phyloP scores from a whole-genome alignment of 352 stramenopile genomes.

The Phytophthora chlamydospora region DNA sequence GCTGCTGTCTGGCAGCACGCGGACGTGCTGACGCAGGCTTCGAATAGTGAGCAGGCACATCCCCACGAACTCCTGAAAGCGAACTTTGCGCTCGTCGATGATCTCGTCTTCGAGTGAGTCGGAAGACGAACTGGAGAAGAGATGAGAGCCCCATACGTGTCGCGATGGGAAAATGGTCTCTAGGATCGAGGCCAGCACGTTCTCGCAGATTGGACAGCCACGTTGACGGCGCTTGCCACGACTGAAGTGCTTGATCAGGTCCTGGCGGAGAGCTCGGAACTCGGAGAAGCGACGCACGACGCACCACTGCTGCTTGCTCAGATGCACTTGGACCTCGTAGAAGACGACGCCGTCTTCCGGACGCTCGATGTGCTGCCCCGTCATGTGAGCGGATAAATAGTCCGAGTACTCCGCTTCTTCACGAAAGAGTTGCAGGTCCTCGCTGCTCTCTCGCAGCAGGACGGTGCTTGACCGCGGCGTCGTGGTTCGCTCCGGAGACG shows the following conservation, averaged over 20 bases:
- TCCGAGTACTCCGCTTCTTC: slow-evolving; percentile 86
- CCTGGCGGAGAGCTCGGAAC: slow-evolving; percentile 59
- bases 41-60: slow-evolving; percentile 59
- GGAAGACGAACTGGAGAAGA: slow-evolving; percentile 28
- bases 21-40: slow-evolving; percentile 68
- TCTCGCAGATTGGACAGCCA: slow-evolving; percentile 68
- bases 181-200: slow-evolving; percentile 68
- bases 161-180: slow-evolving; percentile 56
- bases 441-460: slow-evolving; percentile 39
- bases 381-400: slow-evolving; percentile 61
- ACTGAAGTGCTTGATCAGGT: slow-evolving; percentile 68
- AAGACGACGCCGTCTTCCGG: slow-evolving; percentile 59
- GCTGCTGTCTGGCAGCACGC: slow-evolving; percentile 49
- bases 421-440: slow-evolving; percentile 61
- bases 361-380: slow-evolving; percentile 49
- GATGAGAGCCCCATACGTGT: slow-evolving; percentile 40
- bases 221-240: slow-evolving; percentile 35
- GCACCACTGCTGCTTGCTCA: slow-evolving; percentile 69
- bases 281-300: slow-evolving; percentile 76
- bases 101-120: slow-evolving; percentile 31
- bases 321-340: slow-evolving; percentile 71
- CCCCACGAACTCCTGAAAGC: slow-evolving; percentile 61
- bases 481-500: slow-evolving; percentile 7
- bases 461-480: slow-evolving; percentile 36
- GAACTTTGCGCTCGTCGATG: slow-evolving; percentile 55